Conservation (phyloP, 2,329 filamentous ascomycete genomes). For the Fusarium tricinctum region DNA sequence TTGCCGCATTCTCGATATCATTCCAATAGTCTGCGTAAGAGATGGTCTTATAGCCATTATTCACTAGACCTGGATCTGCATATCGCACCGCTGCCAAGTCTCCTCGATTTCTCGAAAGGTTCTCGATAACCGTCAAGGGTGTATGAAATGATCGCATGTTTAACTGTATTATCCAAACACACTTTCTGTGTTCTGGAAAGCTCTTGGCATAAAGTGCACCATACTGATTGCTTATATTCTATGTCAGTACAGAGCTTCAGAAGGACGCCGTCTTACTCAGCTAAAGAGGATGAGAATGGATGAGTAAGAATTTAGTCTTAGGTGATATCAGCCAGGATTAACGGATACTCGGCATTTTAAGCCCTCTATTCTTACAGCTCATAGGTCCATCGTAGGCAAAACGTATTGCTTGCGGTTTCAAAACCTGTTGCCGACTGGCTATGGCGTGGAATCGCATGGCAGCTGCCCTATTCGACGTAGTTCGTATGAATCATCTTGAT, state of each 20-base stretch:
- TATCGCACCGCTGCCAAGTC: background rate
- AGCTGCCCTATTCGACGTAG: too few relatives aligned
- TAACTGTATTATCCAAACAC: accelerated
- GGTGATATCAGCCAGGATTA: background rate
- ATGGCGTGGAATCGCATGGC: background rate
- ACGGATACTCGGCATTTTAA: background rate
- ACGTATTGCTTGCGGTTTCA: background rate
- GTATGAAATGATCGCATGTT: constrained; percentile 13
- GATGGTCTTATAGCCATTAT: background rate
- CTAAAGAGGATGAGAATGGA: background rate
- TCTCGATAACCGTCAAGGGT: constrained; percentile 5
- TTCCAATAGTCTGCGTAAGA: background rate
- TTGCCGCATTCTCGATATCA: background rate
- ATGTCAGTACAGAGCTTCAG: background rate
- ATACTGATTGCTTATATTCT: background rate
- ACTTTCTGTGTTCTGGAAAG: accelerated
- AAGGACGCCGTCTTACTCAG: background rate
- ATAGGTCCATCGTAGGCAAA: background rate
- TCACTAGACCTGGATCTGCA: accelerated
- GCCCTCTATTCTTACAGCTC: background rate
- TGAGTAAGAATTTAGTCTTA: constrained; percentile 2
- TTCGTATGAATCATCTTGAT: too few relatives aligned
- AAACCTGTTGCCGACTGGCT: background rate
- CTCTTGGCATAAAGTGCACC: background rate
- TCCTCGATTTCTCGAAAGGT: background rate